These are phyloP conservation scores for Stagonosporopsis vannaccii DNA, from an alignment of 2,329 filamentous ascomycete genomes.

Conservation along the genomic window DNA sequence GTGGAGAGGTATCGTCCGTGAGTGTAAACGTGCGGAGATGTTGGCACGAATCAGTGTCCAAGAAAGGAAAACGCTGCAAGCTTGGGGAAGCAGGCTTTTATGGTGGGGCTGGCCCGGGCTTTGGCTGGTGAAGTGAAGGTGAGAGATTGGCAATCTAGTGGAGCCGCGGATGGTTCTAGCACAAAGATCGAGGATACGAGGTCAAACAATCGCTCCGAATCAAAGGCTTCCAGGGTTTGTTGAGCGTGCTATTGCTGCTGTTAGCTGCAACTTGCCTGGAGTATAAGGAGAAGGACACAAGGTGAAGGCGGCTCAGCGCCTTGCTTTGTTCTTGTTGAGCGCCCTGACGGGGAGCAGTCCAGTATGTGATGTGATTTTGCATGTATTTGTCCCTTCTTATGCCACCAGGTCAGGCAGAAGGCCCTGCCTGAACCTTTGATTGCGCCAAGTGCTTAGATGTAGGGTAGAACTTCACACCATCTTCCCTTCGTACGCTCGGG, in stretches of 20 bases:
- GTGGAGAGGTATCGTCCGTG: background rate
- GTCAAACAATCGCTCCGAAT: background rate
- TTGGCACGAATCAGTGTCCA: background rate
- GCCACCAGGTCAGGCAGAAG: background rate
- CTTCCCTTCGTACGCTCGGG: too few relatives aligned
- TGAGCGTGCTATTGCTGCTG: too few relatives aligned
- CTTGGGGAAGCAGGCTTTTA: background rate
- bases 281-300: background rate
- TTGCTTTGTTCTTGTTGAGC: background rate
- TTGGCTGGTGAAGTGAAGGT: slow-evolving; percentile 7
- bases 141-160: slow-evolving; percentile 7
- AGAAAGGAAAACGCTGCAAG: background rate
- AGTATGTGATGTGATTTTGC: background rate
- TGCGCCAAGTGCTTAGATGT: too few relatives aligned
- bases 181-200: background rate
- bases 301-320: background rate
- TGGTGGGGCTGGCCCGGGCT: background rate
- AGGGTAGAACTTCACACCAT: too few relatives aligned
- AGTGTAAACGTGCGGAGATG: background rate
- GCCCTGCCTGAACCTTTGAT: background rate
- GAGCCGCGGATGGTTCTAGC: background rate
- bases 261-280: background rate
- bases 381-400: background rate
- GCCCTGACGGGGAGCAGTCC: background rate
- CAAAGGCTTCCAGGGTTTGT: background rate